Base-by-base conservation (phyloP, 257 asterid species). In the Rhazya stricta region DNA sequence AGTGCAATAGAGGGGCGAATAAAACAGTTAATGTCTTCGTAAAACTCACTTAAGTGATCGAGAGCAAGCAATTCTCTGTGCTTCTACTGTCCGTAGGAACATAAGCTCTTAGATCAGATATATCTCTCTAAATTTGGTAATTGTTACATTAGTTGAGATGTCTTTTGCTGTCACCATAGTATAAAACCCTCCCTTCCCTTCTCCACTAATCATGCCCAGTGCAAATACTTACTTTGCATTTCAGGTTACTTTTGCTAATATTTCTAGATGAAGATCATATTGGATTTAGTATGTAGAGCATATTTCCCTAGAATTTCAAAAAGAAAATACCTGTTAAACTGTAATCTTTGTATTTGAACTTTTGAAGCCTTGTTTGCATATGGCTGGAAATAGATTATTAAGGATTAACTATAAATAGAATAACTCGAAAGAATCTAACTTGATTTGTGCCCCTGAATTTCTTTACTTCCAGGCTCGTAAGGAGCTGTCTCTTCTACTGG, bases 381-480 rank as follows among this genome's bases (percentile, higher is more conserved):
- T 36, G 34, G 10, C 13, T 12, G 2, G 32, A 43, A 10, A 43
- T 48, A 12, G 74, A 58, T 34, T 30, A 42, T 56, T 43, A 73
- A 23, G 8, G 46, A 57, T 18, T 1, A 32, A 27, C 48, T 18
- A 10, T 41, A 12, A 36, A 6, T 25, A 53, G 36, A 53, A 5
- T 30, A 32, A 62, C 43, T 51, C 2, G 12, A 18, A 39, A 39
- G 36, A 36, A n/a, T 41, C 50, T 67, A 18, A 67, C 61, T 69
- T 19, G 61, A 9, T 13, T 53, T 21, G 30, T 30, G 43, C 30
- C 42, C 42, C 16, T 16, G 36, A 37, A 23, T 67, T 76, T 41
- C 23, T 15, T 27, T 16, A 41, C 19, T 50, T 16, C 15, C 81
- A 77, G 81, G 81, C 57, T 77, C 81, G 21, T 77, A 56, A 77